Percentiles rank a stretch among this genome's conserved stretches.
Conservation (phyloP, 2,329 filamentous ascomycete species). For the Apiospora arundinis region DNA sequence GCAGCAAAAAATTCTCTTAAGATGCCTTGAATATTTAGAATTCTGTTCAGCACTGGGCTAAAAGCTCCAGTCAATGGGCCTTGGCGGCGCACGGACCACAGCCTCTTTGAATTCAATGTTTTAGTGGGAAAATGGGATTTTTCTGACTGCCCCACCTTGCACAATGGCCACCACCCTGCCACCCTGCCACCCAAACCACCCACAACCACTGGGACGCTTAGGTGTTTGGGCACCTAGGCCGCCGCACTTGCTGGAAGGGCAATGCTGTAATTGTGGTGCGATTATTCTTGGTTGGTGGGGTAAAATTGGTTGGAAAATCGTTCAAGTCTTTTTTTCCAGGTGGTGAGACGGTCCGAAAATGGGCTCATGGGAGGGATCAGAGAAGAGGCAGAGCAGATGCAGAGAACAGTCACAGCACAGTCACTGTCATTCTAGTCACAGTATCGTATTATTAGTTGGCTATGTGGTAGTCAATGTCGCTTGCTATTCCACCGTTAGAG, state of each 20-base stretch:
- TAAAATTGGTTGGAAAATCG: constrained; percentile 4
- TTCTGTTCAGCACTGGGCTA: constrained; percentile 17
- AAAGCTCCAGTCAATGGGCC: constrained; percentile 5
- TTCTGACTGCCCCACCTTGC: background rate
- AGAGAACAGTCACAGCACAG: background rate
- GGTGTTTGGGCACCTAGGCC: constrained; percentile 5
- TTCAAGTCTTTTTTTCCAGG: background rate
- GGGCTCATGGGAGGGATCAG: background rate
- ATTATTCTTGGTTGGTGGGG: constrained; percentile 14
- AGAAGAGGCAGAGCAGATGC: background rate
- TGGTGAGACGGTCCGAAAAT: constrained; percentile 15
- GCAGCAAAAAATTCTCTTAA: constrained; percentile 19
- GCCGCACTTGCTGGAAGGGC: constrained; percentile 5
- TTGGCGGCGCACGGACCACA: constrained; percentile 6
- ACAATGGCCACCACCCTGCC: background rate
- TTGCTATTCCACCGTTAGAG: background rate
- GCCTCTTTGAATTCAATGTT: constrained; percentile 11
- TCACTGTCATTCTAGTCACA: background rate
- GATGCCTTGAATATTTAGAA: constrained; percentile 16
- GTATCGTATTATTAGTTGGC: background rate
- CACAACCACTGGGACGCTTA: background rate
- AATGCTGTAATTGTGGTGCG: constrained; percentile 19
- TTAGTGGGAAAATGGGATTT: constrained; percentile 17
- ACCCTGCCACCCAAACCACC: background rate
- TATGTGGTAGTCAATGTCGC: background rate